Percentiles rank a stretch among this genome's conserved stretches.
These are phyloP conservation scores for Prunus mume DNA, from an alignment of 306 rosid species.

Conservation along the genomic window DNA sequence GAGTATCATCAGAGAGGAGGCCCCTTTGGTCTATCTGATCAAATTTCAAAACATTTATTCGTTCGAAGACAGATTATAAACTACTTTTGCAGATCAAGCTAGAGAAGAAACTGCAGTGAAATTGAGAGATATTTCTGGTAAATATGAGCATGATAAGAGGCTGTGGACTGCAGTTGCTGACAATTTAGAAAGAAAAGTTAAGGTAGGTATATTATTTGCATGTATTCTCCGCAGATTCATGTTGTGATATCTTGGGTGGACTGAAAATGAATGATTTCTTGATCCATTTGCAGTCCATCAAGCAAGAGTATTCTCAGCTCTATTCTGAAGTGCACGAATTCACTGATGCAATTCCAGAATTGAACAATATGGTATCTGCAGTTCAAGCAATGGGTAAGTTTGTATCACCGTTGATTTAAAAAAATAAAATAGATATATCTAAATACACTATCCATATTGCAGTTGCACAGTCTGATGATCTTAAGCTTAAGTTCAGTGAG, in stretches of 20 bases:
- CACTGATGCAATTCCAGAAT: constrained; percentile 21
- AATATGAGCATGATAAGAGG: constrained; percentile 19
- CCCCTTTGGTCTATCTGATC: neutral
- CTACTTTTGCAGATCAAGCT: constrained; percentile 14
- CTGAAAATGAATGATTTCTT: neutral
- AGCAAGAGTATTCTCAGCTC: constrained; percentile 19
- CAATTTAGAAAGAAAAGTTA: constrained; percentile 10
- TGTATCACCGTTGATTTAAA: neutral
- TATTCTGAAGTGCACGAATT: constrained; percentile 13
- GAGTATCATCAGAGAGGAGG: neutral
- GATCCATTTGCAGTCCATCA: constrained; percentile 21
- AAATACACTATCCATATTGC: constrained; percentile 7
- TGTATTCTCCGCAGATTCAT: neutral
- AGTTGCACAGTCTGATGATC: constrained; percentile 16
- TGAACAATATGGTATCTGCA: constrained; percentile 27
- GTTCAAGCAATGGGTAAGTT: constrained; percentile 31
- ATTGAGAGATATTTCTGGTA: constrained; percentile 4
- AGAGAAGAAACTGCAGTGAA: constrained; percentile 14
- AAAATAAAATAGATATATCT: neutral
- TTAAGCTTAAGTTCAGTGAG: constrained; percentile 22
- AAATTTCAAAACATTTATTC: neutral
- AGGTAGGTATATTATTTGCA: neutral
- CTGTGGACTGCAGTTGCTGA: constrained; percentile 16
- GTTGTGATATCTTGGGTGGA: neutral
- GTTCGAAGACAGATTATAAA: neutral